Conservation (phyloP, 2,329 filamentous ascomycete species). For the Claviceps cyperi region DNA sequence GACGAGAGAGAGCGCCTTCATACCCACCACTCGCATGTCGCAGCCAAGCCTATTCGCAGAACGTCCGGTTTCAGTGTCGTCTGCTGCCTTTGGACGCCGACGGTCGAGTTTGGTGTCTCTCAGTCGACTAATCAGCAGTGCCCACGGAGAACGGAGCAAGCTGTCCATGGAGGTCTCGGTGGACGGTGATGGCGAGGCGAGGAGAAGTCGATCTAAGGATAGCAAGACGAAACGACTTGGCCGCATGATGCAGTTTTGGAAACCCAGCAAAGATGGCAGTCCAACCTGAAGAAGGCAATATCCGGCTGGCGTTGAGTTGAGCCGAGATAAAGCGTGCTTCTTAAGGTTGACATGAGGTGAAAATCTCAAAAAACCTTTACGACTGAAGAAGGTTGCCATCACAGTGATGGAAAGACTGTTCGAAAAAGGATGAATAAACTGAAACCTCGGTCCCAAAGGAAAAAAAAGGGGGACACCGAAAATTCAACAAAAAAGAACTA, state of each 20-base stretch:
- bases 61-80: slow-evolving; percentile 47
- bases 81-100: slow-evolving; percentile 50
- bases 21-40: slow-evolving; percentile 30
- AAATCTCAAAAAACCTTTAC: background rate
- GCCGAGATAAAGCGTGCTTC: background rate
- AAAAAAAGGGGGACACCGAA: background rate
- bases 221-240: slow-evolving; percentile 59
- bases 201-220: slow-evolving; percentile 37
- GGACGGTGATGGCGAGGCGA: slow-evolving; percentile 38
- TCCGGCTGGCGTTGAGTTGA: background rate
- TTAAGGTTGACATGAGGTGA: too few species aligned
- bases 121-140: slow-evolving; percentile 60
- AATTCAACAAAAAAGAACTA: too few species aligned
- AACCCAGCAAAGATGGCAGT: slow-evolving; percentile 34
- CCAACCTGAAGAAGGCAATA: slow-evolving; percentile 11
- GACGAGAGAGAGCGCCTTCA: slow-evolving; percentile 49
- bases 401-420: background rate
- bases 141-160: slow-evolving; percentile 62
- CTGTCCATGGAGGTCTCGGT: slow-evolving; percentile 51
- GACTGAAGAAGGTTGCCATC: background rate
- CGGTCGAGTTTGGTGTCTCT: slow-evolving; percentile 65
- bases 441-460: background rate
- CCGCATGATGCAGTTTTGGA: slow-evolving; percentile 70
- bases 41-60: slow-evolving; percentile 37
- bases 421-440: background rate